Conservation (phyloP, 768 basidiomycete genomes). For the Kwoniella dendrophila region DNA sequence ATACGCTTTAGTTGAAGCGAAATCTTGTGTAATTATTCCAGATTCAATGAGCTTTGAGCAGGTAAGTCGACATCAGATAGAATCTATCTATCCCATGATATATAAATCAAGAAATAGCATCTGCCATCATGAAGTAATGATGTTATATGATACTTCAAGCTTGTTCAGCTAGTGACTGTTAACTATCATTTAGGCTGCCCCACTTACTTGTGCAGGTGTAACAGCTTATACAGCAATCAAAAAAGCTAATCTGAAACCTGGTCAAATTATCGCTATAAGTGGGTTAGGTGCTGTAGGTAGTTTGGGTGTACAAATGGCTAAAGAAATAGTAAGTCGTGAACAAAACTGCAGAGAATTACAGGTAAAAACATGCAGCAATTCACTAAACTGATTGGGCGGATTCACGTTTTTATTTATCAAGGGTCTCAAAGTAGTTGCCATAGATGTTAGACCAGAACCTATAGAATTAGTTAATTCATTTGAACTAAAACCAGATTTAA, state of each 20-base stretch:
- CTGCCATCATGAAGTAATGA: neutral
- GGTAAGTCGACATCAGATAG: too few relatives aligned
- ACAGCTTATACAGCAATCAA: conserved; percentile 32
- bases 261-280: conserved; percentile 30
- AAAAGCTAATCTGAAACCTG: conserved; percentile 24
- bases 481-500: conserved; percentile 21
- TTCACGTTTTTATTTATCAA: neutral
- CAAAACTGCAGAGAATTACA: neutral
- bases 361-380: neutral
- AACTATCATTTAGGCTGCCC: conserved; percentile 24
- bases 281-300: conserved; percentile 34
- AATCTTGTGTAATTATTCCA: conserved; percentile 12
- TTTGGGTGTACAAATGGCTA: conserved; percentile 35
- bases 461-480: conserved; percentile 12
- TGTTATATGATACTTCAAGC: too few relatives aligned
- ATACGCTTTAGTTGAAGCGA: conserved; percentile 23
- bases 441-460: conserved; percentile 31
- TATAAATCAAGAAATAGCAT: neutral
- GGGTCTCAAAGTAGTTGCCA: conserved; percentile 32
- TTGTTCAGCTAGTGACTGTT: neutral
- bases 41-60: conserved; percentile 22
- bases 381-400: neutral
- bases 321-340: conserved; percentile 13
- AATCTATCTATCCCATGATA: neutral
- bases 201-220: conserved; percentile 34